Percentiles rank a stretch among this genome's conserved stretches.
These are phyloP conservation scores for Aspergillus brunneoviolaceus DNA, from an alignment of 2,329 filamentous ascomycete genomes.

Conservation along the genomic window DNA sequence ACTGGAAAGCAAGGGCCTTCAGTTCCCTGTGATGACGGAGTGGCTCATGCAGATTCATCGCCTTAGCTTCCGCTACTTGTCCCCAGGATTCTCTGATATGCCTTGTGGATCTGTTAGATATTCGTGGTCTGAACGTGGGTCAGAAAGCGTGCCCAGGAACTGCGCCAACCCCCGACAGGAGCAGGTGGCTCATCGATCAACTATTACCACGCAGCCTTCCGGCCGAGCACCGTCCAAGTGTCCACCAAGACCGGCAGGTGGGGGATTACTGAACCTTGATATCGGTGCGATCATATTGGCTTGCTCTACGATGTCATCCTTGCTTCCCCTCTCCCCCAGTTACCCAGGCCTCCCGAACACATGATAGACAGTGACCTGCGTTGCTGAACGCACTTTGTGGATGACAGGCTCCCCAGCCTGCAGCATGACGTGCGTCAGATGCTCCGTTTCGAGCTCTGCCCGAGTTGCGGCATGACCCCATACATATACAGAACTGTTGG, in stretches of 20 bases:
- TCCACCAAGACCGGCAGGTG: conserved; percentile 8
- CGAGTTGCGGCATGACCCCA: conserved; percentile 23
- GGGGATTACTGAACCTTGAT: conserved; percentile 10
- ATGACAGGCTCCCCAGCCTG: conserved; percentile 10
- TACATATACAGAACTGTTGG: conserved; percentile 22
- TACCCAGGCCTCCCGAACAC: conserved; percentile 10
- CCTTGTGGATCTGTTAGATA: conserved; percentile 11
- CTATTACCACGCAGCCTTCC: conserved; percentile 12
- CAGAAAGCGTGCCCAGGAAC: conserved; percentile 13
- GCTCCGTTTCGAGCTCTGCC: conserved; percentile 14
- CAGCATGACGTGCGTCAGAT: conserved; percentile 26
- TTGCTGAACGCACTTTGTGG: conserved; percentile 11
- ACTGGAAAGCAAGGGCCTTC: conserved; percentile 10
- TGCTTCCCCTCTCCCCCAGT: conserved; percentile 7
- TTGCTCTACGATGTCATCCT: conserved; percentile 8
- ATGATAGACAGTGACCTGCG: conserved; percentile 12
- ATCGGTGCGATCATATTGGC: conserved; percentile 16
- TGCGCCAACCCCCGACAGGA: conserved; percentile 19
- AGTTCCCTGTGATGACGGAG: conserved; percentile 22
- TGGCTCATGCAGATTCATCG: conserved; percentile 23
- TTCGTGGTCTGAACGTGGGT: conserved; percentile 9
- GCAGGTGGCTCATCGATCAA: conserved; percentile 17
- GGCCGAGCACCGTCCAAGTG: conserved; percentile 6
- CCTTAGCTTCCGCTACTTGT: conserved; percentile 12
- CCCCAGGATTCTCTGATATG: conserved; percentile 7